A percentile compares a stretch with the other conserved stretches of the same genome.
These are phyloP conservation scores for Aspergillus candidus DNA, from an alignment of 2,329 filamentous ascomycete genomes.

Conservation along the genomic window DNA sequence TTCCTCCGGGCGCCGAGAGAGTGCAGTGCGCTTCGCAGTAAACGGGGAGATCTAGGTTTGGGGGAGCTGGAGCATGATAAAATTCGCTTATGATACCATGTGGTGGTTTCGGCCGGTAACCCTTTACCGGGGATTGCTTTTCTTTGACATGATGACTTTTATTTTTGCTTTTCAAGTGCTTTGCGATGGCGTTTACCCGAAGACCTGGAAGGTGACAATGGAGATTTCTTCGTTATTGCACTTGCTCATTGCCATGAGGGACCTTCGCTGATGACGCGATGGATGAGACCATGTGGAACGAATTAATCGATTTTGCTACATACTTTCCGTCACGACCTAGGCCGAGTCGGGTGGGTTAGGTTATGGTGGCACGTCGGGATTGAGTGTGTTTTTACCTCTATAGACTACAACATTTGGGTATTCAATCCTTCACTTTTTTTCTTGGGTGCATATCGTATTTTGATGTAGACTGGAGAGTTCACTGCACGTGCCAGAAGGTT, in stretches of 20 bases:
- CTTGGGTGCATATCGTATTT: background rate
- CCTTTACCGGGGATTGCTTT: slow-evolving; percentile 11
- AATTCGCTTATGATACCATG: slow-evolving; percentile 35
- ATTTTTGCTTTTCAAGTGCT: slow-evolving; percentile 20
- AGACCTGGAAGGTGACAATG: slow-evolving; percentile 26
- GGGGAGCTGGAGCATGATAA: slow-evolving; percentile 21
- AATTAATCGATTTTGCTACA: slow-evolving; percentile 5
- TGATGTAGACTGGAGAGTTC: background rate
- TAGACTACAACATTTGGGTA: slow-evolving; percentile 20
- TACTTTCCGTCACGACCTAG: slow-evolving; percentile 3
- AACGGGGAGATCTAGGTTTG: slow-evolving; percentile 14
- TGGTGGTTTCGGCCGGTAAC: slow-evolving; percentile 14
- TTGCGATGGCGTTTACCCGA: slow-evolving; percentile 32
- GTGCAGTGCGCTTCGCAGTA: slow-evolving; percentile 50
- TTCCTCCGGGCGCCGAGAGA: slow-evolving; percentile 44
- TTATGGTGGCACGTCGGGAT: slow-evolving; percentile 6
- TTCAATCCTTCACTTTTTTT: slow-evolving; percentile 1
- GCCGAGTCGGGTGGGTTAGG: slow-evolving; percentile 8
- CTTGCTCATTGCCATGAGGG: slow-evolving; percentile 15
- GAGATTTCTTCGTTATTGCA: slow-evolving; percentile 16
- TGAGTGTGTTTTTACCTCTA: slow-evolving; percentile 14
- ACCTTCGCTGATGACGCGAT: slow-evolving; percentile 16
- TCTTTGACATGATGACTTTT: slow-evolving; percentile 14
- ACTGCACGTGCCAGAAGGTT: too few relatives aligned
- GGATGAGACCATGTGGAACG: slow-evolving; percentile 11